Conservation (phyloP, 169 alveolate species). For the Theileria sp. region DNA sequence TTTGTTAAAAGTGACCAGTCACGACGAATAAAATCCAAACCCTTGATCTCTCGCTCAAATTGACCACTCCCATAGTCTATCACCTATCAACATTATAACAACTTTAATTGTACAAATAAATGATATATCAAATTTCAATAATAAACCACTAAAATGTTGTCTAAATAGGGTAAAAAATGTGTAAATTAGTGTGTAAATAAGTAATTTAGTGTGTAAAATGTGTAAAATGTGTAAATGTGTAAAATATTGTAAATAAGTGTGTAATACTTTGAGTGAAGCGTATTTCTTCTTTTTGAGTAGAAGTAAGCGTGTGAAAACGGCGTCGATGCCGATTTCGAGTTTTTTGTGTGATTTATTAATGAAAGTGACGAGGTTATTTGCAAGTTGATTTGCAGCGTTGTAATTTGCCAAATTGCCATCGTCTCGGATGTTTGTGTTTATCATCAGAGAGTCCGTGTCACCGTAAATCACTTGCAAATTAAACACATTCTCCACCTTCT, state of each 20-base stretch:
- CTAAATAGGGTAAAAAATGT: no score
- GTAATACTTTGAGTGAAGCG: constrained; percentile 90
- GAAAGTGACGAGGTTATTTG: constrained; percentile 81
- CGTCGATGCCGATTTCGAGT: constrained; percentile 96
- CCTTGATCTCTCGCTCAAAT: constrained; percentile 91
- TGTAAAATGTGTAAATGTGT: not conserved
- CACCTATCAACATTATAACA: constrained; percentile 44
- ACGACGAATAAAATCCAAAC: constrained; percentile 97
- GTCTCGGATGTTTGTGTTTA: constrained; percentile 86
- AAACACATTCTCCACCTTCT: constrained; percentile 87
- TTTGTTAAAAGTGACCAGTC: constrained; percentile 96
- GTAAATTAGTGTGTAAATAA: no score
- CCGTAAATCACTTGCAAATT: constrained; percentile 95
- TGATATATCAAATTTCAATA: no score
- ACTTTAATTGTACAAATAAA: not conserved
- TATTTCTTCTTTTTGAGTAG: constrained; percentile 97
- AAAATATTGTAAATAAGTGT: no score
- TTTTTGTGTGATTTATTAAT: constrained; percentile 91
- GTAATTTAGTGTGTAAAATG: no score
- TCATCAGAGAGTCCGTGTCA: constrained; percentile 99
- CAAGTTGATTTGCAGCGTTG: constrained; percentile 85
- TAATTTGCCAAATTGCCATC: constrained; percentile 70
- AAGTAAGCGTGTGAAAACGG: constrained; percentile 91
- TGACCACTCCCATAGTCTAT: constrained; percentile 72
- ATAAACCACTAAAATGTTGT: no score